phyloP scores from a whole-genome alignment of 2,329 filamentous ascomycete genomes.

The Xylaria arbuscula region DNA sequence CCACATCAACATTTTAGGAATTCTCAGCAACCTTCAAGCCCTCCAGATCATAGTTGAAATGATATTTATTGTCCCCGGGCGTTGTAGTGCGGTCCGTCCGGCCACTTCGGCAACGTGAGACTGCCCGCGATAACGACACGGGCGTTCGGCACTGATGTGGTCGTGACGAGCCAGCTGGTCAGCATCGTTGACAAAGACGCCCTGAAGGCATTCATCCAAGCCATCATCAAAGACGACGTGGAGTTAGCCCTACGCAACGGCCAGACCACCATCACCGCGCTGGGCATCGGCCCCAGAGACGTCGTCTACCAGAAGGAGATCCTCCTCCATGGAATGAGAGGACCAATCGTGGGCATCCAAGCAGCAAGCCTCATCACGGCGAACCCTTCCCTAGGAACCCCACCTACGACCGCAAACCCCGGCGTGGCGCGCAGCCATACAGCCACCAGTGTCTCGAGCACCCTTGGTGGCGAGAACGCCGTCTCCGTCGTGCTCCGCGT shows the following conservation, averaged over 20 bases:
- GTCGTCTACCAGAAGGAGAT: constrained; percentile 45
- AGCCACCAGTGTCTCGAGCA: not conserved
- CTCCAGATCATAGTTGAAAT: no score
- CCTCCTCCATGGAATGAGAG: constrained; percentile 41
- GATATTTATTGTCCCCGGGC: no score
- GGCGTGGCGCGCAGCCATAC: not conserved
- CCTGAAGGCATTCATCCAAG: constrained; percentile 42
- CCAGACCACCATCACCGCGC: constrained; percentile 36
- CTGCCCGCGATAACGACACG: constrained; percentile 41
- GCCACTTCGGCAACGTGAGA: constrained; percentile 42
- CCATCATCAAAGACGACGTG: constrained; percentile 35
- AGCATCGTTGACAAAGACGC: constrained; percentile 41
- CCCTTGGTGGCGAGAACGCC: not conserved
- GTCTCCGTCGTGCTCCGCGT: constrained; percentile 37
- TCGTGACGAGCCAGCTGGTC: constrained; percentile 42
- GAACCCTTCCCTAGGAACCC: not conserved
- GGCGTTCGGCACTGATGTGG: constrained; percentile 38
- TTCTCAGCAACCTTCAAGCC: no score
- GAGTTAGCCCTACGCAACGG: constrained; percentile 43
- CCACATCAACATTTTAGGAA: no score
- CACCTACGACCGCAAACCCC: not conserved
- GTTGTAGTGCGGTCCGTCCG: constrained; percentile 22
- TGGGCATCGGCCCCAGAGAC: constrained; percentile 38
- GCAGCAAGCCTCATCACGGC: constrained; percentile 8
- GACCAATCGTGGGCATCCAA: constrained; percentile 35